A percentile compares a stretch with the other conserved stretches of the same genome.
Evolutionary conservation across 495 filamentous ascomycete species (phyloP).

Genomic region (Tuber microsphaerosporum): DNA sequence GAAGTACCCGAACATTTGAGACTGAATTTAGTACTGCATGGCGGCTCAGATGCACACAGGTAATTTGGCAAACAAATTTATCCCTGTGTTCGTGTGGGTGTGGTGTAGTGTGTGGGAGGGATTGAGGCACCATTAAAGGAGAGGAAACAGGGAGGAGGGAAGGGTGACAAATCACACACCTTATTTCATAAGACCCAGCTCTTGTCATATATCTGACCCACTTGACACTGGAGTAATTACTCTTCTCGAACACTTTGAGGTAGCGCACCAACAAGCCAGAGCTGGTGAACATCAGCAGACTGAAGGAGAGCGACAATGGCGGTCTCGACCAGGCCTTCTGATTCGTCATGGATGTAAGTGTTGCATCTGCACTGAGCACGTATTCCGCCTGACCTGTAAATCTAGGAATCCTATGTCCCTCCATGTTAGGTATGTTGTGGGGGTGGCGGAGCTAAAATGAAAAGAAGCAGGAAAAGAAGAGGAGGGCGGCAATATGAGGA

Average conservation of each 20-base stretch:
- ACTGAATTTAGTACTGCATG: background rate
- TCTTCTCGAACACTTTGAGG: slow-evolving; percentile 99
- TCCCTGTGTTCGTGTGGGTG: background rate
- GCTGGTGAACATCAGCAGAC: slow-evolving; percentile 94
- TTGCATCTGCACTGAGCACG: slow-evolving; percentile 88
- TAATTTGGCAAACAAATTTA: background rate
- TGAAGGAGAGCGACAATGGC: slow-evolving; percentile 84
- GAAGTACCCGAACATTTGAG: background rate
- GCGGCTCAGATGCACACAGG: background rate
- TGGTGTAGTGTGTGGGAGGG: background rate
- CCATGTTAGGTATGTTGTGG: slow-evolving; percentile 1
- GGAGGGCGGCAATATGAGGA: background rate
- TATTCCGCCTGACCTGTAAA: slow-evolving; percentile 95
- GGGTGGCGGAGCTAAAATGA: background rate
- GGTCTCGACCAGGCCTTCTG: slow-evolving; percentile 97
- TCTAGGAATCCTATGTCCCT: slow-evolving; percentile 57
- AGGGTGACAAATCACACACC: slow-evolving; percentile 45
- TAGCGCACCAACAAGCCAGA: slow-evolving; percentile 87
- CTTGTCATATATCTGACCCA: slow-evolving; percentile 99
- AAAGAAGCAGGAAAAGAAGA: background rate
- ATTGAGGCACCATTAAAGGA: background rate
- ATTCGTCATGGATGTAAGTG: slow-evolving; percentile 90
- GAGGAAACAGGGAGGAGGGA: background rate
- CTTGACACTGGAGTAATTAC: slow-evolving; percentile 95
- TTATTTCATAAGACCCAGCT: slow-evolving; percentile 73